Evolutionary conservation across 495 filamentous ascomycete species (phyloP), one percentile per base, ranked within the genome.

Genomic region (Talaromyces adpressus): DNA sequence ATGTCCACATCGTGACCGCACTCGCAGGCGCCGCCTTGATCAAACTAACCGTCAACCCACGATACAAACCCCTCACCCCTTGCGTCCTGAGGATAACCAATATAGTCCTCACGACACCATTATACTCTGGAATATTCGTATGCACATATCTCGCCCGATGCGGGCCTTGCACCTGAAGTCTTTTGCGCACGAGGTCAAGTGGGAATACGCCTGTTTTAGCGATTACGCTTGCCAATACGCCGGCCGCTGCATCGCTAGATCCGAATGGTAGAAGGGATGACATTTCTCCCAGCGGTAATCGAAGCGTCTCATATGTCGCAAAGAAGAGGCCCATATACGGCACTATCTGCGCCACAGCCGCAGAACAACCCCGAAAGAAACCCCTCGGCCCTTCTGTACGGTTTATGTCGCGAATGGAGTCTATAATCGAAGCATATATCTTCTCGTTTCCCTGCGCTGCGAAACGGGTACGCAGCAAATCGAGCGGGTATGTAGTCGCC

Each of bases 261-360:
- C 91, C 89, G 67, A 89, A 87, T 0, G 91, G 87, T 29, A 93
- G 72, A 5, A 64, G 16, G 6, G 18, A 57, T 2, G 87, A 79
- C 36, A 90, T 70, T 6, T 62, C 53, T 0, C 73, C 71, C 56
- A 89, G 69, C 7, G 73, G 78, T 32, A 80, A 75, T 12, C 89
- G 80, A 47, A 91, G 71, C 22, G 81, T 67, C 74, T 98, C 95
- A 77, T 98, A 98, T 51, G 84, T 82, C 39, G 89, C 85, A 77
- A 98, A 98, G 77, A 98, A 98, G 4, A 95, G 72, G 2, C 95
- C 95, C 93, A 98, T 98, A 72, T 93, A 93, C 4, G 94, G 94
- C 20, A 97, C 85, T 41, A 98, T 90, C 76, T 97, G 93, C 16
- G 77, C 86, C 23, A 98, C 79, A 0, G 85, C 91, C 0, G 94